A percentile compares a stretch with the other conserved stretches of the same genome.
phyloP scores from a whole-genome alignment of 2,329 filamentous ascomycete genomes.

The Xylaria sp. region DNA sequence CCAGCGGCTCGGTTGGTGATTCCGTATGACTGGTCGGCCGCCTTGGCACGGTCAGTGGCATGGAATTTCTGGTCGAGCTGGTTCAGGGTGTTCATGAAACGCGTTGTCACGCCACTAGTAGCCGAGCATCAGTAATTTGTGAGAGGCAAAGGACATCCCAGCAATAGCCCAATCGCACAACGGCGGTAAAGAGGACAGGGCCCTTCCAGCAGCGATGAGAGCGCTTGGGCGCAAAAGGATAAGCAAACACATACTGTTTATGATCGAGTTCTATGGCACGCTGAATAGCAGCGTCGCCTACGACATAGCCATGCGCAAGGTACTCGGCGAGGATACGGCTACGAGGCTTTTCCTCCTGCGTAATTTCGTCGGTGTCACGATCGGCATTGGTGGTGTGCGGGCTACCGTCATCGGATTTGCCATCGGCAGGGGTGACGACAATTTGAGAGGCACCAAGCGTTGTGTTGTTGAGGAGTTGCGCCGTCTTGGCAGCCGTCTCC shows the following conservation, averaged over 20 bases:
- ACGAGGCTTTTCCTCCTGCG: conserved; percentile 96
- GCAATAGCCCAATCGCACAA: neutral
- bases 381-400: conserved; percentile 65
- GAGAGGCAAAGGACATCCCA: neutral
- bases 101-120: conserved; percentile 73
- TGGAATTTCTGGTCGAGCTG: conserved; percentile 87
- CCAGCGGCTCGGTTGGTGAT: conserved; percentile 77
- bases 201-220: neutral
- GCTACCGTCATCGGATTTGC: conserved; percentile 69
- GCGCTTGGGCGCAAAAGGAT: neutral
- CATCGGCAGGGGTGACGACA: conserved; percentile 73
- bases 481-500: conserved; percentile 95
- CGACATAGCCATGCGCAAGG: conserved; percentile 90
- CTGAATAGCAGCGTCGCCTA: conserved; percentile 80
- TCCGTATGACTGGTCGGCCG: conserved; percentile 85
- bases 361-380: conserved; percentile 74
- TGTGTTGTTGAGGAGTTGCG: conserved; percentile 95
- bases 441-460: conserved; percentile 91
- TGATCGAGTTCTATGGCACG: conserved; percentile 87
- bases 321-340: conserved; percentile 95
- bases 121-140: conserved; percentile 3
- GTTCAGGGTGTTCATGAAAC: conserved; percentile 80
- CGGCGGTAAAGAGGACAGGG: neutral
- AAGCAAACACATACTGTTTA: conserved; percentile 65
- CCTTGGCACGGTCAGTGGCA: conserved; percentile 85